Evolutionary conservation across 208 protist species (phyloP), one percentile per base, ranked within the genome.

Genomic region (Leishmania braziliensis): DNA sequence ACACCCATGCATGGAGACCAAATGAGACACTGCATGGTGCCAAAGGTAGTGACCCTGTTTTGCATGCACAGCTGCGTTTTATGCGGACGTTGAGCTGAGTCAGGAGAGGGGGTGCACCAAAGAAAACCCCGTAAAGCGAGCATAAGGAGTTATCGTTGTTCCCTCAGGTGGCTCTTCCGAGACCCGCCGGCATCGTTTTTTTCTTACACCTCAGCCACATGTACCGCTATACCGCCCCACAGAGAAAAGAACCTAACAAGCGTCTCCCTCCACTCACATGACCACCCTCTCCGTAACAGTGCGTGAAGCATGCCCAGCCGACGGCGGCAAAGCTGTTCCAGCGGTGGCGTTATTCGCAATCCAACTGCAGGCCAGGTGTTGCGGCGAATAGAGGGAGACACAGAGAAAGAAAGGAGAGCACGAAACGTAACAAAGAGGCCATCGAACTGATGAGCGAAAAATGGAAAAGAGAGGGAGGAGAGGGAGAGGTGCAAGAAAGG

Each of bases 171-270:
- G 4, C 69, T 46, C 26, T 36, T 73, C 69, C 69, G 8, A 20
- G 48, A 33, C 69, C 46, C 6, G 69, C 12, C n/a, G 69, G 69
- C 46, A 26, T 23, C 39, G 5, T 50, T 68, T 50, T 53, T 51
- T 78, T 72, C 16, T 79, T 58, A 12, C 16, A 23, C 48, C 29
- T 71, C 54, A 29, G 70, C 29, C 46, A 70, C 56, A 82, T 68
- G 48, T 63, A 82, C 20, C 23, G 18, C 66, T 29, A 53, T 36
- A 10, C 14, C 23, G 5, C 39, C 46, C 12, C 69, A 54, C 8
- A 54, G 26, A 73, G 48, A 73, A 73, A 51, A 73, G 20, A 48
- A 4, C 4, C 43, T 29, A 54, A n/a, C 39, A 33, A 43, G 14
- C 26, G 29, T 73, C 48, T 51, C 23, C 23, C 46, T 29, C 26